Base-by-base conservation (phyloP, 306 rosid species). In the Ormosia semicastrata region DNA sequence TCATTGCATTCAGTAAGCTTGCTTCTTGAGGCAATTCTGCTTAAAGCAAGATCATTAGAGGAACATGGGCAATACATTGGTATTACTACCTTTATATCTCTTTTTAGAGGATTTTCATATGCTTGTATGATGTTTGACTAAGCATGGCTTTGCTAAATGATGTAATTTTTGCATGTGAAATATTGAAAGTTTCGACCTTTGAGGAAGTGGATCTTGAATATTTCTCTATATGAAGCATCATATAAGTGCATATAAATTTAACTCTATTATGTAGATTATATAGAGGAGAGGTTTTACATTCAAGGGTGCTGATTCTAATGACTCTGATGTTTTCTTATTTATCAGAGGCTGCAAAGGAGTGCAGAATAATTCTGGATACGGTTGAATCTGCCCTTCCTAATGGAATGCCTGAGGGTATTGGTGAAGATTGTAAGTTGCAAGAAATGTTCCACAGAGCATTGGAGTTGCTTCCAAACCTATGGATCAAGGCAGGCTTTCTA, bases 1-100 rank as follows among this genome's bases (percentile, higher is more conserved):
- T 92, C 96, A 8, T 80, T 86, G 93, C 96, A 91, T 82, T 92
- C 96, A 3, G 94, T 91, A 70, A 94, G 97, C 92, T 86, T 94
- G 52, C 96, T 94, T 58, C 86, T 87, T 39, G 97, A 92, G 88
- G 98, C 98, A 56, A 89, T 91, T 30, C 83, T 92, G 66, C 97
- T 94, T 33, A 94, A 94, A 86, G 94, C 97, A 44, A 85, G 77
- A 71, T 94, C 98, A 17, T 57, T 92, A 43, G 94, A 93, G 84
- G 90, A 87, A 41, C 96, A 88, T 10, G 94, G 93, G 62, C 84
- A 79, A 84, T 87, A 52, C 75, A 79, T 71, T 66, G 94, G 96
- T 91, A 71, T 58, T 66, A 17, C 43, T 33, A 0, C 43, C 37
- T 66, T 54, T 11, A 58, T 64, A 46, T 73, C 40, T 77, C 57